Evolutionary conservation across 2,329 filamentous ascomycete genomes (phyloP).

Genomic region (Sarocladiaceae sp.): DNA sequence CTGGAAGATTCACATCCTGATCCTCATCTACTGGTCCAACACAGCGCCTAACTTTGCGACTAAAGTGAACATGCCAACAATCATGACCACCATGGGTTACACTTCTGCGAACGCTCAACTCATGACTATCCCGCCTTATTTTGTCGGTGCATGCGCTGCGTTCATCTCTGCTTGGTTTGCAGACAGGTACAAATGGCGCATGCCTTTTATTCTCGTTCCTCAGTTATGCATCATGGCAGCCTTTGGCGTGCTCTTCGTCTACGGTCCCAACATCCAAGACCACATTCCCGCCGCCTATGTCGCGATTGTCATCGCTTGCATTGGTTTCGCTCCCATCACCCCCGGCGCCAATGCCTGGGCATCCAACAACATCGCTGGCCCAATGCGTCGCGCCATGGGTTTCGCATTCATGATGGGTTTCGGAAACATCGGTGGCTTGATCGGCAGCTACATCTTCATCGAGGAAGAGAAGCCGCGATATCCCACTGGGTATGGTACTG

Average conservation of each 20-base stretch:
- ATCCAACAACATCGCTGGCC: conserved; percentile 13
- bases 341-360: conserved; percentile 14
- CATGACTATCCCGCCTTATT: background rate
- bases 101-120: background rate
- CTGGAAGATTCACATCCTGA: background rate
- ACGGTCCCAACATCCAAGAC: background rate
- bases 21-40: background rate
- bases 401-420: conserved; percentile 23
- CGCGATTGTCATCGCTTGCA: conserved; percentile 13
- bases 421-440: conserved; percentile 5
- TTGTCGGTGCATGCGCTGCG: background rate
- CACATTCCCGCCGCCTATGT: conserved; percentile 11
- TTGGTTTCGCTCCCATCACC: conserved; percentile 15
- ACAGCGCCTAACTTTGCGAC: background rate
- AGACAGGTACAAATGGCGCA: background rate
- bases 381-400: conserved; percentile 24
- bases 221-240: background rate
- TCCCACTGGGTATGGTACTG: conserved; percentile 13
- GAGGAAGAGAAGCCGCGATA: conserved; percentile 15
- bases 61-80: background rate
- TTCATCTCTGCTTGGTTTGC: background rate
- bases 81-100: background rate
- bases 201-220: background rate
- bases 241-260: background rate
- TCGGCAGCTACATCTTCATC: conserved; percentile 15